Evolutionary conservation across 306 rosid genomes (phyloP).

Genomic region (Citrullus mucosospermus): DNA sequence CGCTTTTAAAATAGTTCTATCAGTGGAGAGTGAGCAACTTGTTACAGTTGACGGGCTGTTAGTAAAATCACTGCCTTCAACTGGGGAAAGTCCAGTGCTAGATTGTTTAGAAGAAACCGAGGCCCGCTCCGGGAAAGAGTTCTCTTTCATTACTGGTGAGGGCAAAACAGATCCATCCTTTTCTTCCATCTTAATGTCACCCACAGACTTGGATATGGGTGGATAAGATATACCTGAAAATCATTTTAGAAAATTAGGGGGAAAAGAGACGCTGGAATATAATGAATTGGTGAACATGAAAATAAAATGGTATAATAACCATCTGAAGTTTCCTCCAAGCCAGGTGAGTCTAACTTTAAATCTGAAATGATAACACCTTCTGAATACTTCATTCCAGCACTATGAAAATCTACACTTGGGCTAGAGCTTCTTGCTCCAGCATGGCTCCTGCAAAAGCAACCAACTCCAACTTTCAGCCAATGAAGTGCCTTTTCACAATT

Average conservation of each 20-base stretch:
- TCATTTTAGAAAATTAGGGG: constrained; percentile 13
- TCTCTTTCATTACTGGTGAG: constrained; percentile 21
- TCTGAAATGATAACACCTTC: constrained; percentile 30
- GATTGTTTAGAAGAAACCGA: constrained; percentile 25
- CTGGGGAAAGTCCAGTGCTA: constrained; percentile 18
- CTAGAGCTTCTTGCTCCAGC: constrained; percentile 35
- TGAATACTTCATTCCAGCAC: constrained; percentile 35
- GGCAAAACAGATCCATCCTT: constrained; percentile 25
- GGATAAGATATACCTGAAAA: constrained; percentile 24
- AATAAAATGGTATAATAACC: constrained; percentile 32
- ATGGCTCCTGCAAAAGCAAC: constrained; percentile 36
- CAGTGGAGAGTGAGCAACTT: constrained; percentile 28
- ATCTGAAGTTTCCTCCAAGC: constrained; percentile 33
- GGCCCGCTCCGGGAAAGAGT: constrained; percentile 20
- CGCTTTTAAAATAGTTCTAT: constrained; percentile 24
- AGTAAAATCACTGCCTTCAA: constrained; percentile 15
- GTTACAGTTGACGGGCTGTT: constrained; percentile 21
- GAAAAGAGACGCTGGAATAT: not conserved
- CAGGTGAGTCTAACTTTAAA: constrained; percentile 32
- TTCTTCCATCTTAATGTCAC: constrained; percentile 21
- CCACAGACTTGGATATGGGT: constrained; percentile 23
- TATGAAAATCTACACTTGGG: constrained; percentile 54
- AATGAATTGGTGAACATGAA: not conserved
- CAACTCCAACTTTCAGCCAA: constrained; percentile 3
- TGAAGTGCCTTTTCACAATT: not conserved